Conservation (phyloP, 805 yeast genomes). For the Suhomyces sp. region DNA sequence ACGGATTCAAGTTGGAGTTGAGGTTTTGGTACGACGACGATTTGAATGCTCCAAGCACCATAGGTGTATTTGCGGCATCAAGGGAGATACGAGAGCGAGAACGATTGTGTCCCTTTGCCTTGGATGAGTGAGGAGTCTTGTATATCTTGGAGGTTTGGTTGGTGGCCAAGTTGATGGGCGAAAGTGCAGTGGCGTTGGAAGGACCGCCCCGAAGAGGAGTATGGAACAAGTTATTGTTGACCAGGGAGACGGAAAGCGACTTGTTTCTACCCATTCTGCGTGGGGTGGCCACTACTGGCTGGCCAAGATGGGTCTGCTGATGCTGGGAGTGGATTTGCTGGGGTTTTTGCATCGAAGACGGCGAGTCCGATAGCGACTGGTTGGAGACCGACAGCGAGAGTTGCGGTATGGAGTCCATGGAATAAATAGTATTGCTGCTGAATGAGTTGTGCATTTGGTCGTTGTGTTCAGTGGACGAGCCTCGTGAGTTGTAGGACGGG, state of each 20-base stretch:
- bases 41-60: slow-evolving; percentile 4
- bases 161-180: slow-evolving; percentile 22
- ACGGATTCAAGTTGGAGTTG: slow-evolving; percentile 34
- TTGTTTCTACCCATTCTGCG: slow-evolving; percentile 30
- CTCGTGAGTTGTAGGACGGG: not conserved
- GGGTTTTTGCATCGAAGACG: slow-evolving; percentile 19
- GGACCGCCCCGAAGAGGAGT: slow-evolving; percentile 34
- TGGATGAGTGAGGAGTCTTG: slow-evolving; percentile 34
- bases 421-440: slow-evolving; percentile 23
- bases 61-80: slow-evolving; percentile 26
- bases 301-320: slow-evolving; percentile 5
- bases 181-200: slow-evolving; percentile 11
- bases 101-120: slow-evolving; percentile 35
- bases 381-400: slow-evolving; percentile 34
- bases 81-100: slow-evolving; percentile 40
- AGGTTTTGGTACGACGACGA: slow-evolving; percentile 7
- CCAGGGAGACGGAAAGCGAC: slow-evolving; percentile 33
- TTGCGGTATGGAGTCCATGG: slow-evolving; percentile 36
- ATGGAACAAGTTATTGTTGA: slow-evolving; percentile 18
- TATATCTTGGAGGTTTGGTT: slow-evolving; percentile 23
- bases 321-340: not conserved
- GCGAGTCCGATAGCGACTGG: slow-evolving; percentile 33
- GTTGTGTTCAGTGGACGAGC: slow-evolving; percentile 1
- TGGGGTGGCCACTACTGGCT: slow-evolving; percentile 29
- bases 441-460: slow-evolving; percentile 11